Percentiles rank a stretch among this genome's conserved stretches.
Evolutionary conservation across 805 yeast genomes (phyloP).

Genomic region (Lipomyces kockii): DNA sequence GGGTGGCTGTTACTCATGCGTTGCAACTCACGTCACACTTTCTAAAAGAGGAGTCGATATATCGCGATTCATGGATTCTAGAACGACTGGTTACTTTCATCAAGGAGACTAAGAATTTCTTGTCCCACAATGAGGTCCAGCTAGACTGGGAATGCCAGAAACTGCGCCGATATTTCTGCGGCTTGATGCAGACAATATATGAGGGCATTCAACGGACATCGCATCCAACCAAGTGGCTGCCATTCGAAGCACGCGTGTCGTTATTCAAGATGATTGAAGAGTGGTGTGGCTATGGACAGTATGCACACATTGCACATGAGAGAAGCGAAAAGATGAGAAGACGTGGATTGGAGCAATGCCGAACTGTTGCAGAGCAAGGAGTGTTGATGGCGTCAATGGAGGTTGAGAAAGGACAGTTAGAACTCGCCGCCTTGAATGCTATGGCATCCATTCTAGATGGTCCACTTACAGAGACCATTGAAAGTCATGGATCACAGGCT

Average conservation of each 20-base stretch:
- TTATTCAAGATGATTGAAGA: conserved; percentile 83
- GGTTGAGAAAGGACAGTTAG: conserved; percentile 71
- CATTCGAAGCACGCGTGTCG: conserved; percentile 81
- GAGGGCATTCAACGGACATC: conserved; percentile 43
- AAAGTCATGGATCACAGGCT: conserved; percentile 48
- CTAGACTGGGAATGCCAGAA: conserved; percentile 71
- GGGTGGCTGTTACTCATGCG: conserved; percentile 80
- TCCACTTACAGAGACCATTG: conserved; percentile 56
- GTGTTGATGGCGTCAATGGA: conserved; percentile 73
- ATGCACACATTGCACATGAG: conserved; percentile 62
- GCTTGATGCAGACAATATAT: conserved; percentile 76
- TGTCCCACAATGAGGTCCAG: conserved; percentile 63
- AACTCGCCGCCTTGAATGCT: conserved; percentile 73
- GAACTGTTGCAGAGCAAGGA: conserved; percentile 45
- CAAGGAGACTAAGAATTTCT: conserved; percentile 63
- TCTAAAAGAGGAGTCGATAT: conserved; percentile 55
- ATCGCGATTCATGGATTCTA: conserved; percentile 70
- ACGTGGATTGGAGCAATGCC: conserved; percentile 47
- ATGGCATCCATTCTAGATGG: conserved; percentile 80
- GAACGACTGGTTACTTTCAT: conserved; percentile 64
- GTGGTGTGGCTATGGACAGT: conserved; percentile 92
- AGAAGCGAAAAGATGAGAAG: conserved; percentile 65
- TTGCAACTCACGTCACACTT: conserved; percentile 71
- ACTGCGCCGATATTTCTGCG: conserved; percentile 81
- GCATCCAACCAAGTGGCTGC: conserved; percentile 63